These are phyloP conservation scores for Hippophae tibetana DNA, from an alignment of 306 rosid genomes.

Conservation along the genomic window DNA sequence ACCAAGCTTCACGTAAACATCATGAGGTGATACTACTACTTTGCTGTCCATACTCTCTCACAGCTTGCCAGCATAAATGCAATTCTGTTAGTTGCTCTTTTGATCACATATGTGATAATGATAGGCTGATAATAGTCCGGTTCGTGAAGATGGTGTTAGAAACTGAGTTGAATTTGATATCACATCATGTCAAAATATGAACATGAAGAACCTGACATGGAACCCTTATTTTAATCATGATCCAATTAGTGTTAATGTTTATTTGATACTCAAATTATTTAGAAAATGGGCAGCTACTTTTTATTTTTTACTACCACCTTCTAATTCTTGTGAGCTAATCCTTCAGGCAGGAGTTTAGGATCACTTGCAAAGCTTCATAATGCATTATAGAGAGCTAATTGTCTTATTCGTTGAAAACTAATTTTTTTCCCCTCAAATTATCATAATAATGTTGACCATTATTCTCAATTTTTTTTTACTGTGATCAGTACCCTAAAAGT, in stretches of 20 bases:
- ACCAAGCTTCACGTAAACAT: conserved; percentile 82
- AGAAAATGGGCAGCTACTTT: not conserved
- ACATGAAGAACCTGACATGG: not conserved
- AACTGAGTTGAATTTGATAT: not conserved
- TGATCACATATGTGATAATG: not conserved
- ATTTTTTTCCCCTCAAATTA: too few species aligned
- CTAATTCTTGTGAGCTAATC: not conserved
- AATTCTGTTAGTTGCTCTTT: not conserved
- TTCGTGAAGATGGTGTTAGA: not conserved
- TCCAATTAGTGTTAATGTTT: not conserved
- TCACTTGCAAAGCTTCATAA: too few species aligned
- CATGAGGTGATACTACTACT: conserved; percentile 47
- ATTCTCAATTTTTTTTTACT: too few species aligned
- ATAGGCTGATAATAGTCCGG: not conserved
- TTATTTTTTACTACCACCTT: not conserved
- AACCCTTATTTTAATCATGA: not conserved
- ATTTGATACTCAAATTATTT: not conserved
- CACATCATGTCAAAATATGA: not conserved
- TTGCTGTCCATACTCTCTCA: conserved; percentile 1
- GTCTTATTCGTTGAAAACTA: too few species aligned
- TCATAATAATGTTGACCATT: too few species aligned
- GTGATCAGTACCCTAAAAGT: too few species aligned
- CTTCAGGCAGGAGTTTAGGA: not conserved
- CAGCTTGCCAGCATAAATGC: not conserved
- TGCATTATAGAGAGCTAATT: too few species aligned